Percentiles rank a stretch among this genome's conserved stretches.
Conservation (phyloP, 441 rosid genomes). For the Capsella rubella region DNA sequence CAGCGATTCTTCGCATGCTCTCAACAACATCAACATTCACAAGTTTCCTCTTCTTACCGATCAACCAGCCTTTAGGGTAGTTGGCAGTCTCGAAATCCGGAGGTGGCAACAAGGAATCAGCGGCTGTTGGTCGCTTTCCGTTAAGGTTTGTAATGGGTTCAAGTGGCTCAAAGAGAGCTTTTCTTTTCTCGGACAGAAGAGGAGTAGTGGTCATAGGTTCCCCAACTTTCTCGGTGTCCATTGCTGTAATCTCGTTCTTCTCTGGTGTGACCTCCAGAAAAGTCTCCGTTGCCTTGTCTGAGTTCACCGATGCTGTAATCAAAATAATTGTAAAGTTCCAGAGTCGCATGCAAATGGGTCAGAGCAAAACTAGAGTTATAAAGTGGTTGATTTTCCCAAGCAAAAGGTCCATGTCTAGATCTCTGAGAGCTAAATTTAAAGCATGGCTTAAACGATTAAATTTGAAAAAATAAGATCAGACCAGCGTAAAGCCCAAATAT, state of each 20-base stretch:
- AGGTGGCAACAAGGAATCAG: constrained; percentile 86
- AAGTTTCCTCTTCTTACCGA: constrained; percentile 95
- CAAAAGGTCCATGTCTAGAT: constrained; percentile 17
- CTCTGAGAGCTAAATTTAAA: constrained; percentile 17
- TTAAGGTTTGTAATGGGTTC: constrained; percentile 63
- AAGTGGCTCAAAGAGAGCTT: constrained; percentile 89
- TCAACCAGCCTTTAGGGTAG: constrained; percentile 95
- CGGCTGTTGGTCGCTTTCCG: constrained; percentile 54
- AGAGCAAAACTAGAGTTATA: not conserved
- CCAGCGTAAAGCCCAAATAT: not conserved
- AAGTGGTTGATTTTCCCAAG: not conserved
- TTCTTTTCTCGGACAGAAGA: constrained; percentile 74
- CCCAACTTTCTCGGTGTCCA: constrained; percentile 35
- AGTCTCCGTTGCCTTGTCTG: constrained; percentile 51
- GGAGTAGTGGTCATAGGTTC: constrained; percentile 52
- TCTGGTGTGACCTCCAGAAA: constrained; percentile 50
- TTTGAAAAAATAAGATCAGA: not conserved
- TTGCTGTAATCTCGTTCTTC: constrained; percentile 55
- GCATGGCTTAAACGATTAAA: not conserved
- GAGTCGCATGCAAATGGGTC: constrained; percentile 14
- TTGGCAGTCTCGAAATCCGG: constrained; percentile 89
- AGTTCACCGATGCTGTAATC: constrained; percentile 28
- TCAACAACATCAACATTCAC: constrained; percentile 97
- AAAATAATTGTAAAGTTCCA: not conserved
- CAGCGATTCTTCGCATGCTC: constrained; percentile 98